These are phyloP conservation scores for Wickerhamiella occidentalis DNA, from an alignment of 805 yeast genomes.

Conservation along the genomic window DNA sequence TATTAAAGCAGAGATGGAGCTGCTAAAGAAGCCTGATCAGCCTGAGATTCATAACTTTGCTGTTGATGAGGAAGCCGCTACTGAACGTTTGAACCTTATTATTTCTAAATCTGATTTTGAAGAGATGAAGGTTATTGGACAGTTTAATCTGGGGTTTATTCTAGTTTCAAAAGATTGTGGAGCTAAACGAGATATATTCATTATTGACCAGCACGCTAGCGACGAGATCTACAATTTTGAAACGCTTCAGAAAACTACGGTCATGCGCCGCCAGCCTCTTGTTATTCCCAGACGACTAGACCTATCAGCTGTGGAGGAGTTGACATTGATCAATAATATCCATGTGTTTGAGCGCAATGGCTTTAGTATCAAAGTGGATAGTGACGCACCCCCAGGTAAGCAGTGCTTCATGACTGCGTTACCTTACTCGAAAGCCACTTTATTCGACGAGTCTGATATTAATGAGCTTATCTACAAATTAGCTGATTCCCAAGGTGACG, in stretches of 20 bases:
- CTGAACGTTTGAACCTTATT: conserved; percentile 43
- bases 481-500: conserved; percentile 40
- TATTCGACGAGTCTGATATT: conserved; percentile 55
- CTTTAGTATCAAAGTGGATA: conserved; percentile 45
- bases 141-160: conserved; percentile 92
- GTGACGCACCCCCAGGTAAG: conserved; percentile 42
- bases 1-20: conserved; percentile 9
- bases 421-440: conserved; percentile 60
- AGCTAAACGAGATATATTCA: conserved; percentile 46
- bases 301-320: conserved; percentile 66
- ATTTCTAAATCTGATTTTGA: conserved; percentile 62
- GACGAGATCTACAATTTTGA: conserved; percentile 94
- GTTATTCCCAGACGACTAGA: conserved; percentile 48
- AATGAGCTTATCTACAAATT: conserved; percentile 63
- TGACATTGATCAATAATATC: conserved; percentile 50
- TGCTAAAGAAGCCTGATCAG: not conserved
- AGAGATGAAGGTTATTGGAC: conserved; percentile 75
- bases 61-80: conserved; percentile 40
- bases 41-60: conserved; percentile 24
- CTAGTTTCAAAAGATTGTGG: conserved; percentile 39
- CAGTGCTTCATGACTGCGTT: conserved; percentile 45
- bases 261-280: conserved; percentile 57
- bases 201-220: conserved; percentile 94
- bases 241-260: conserved; percentile 41
- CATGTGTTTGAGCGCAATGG: conserved; percentile 62